phyloP scores from a whole-genome alignment of 805 yeast species.

The Alloascoidea africana region DNA sequence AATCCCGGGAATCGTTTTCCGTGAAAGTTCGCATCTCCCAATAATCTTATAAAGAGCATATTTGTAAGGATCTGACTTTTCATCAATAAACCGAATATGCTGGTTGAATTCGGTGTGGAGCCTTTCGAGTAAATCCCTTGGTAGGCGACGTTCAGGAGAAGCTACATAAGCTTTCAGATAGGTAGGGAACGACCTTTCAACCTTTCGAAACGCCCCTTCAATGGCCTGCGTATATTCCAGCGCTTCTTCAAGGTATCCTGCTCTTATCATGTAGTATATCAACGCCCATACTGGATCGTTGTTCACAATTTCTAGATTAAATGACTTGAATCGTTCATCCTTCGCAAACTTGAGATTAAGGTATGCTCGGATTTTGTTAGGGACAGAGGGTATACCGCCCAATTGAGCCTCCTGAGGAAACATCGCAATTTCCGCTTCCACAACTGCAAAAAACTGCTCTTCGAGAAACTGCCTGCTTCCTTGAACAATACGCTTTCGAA shows the following conservation, averaged over 20 bases:
- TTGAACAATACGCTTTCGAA: conserved; percentile 28
- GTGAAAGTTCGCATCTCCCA: conserved; percentile 77
- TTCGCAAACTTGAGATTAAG: conserved; percentile 30
- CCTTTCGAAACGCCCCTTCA: conserved; percentile 60
- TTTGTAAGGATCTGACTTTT: conserved; percentile 75
- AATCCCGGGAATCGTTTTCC: conserved; percentile 51
- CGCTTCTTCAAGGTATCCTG: conserved; percentile 74
- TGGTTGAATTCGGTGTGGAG: conserved; percentile 73
- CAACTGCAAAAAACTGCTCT: conserved; percentile 58
- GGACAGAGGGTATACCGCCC: conserved; percentile 58
- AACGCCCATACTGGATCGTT: conserved; percentile 93
- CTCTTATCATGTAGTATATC: conserved; percentile 68
- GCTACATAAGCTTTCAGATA: conserved; percentile 61
- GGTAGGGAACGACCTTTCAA: conserved; percentile 72
- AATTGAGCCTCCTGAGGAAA: conserved; percentile 29
- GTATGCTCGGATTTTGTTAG: conserved; percentile 57
- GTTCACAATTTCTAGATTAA: conserved; percentile 50
- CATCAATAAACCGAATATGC: conserved; percentile 50
- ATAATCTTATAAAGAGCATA: conserved; percentile 81
- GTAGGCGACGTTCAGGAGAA: conserved; percentile 36
- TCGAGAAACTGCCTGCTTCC: conserved; percentile 54
- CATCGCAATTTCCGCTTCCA: conserved; percentile 48
- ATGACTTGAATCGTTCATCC: conserved; percentile 31
- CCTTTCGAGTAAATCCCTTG: conserved; percentile 53
- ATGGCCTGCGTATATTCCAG: conserved; percentile 48